phyloP scores from a whole-genome alignment of 371 early-diverging fungal species.

The Zychaea mexicana region DNA sequence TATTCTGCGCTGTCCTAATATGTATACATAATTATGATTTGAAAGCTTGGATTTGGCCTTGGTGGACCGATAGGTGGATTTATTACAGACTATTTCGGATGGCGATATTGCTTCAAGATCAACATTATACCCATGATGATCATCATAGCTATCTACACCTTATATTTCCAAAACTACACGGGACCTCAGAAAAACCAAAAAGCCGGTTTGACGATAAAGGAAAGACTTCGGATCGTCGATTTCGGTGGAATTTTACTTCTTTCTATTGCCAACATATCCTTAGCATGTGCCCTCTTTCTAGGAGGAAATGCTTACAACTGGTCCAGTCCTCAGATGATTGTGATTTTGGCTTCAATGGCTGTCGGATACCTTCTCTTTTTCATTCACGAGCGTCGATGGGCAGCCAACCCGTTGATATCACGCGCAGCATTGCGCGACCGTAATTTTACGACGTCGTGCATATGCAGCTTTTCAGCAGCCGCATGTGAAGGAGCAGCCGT shows the following conservation, averaged over 20 bases:
- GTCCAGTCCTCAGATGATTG: conserved; percentile 56
- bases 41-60: conserved; percentile 29
- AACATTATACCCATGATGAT: conserved; percentile 58
- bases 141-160: conserved; percentile 3
- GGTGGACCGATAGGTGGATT: conserved; percentile 51
- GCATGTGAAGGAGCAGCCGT: background rate
- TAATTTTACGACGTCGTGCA: background rate
- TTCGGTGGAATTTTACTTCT: conserved; percentile 57
- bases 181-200: no score
- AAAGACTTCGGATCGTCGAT: conserved; percentile 55
- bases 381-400: background rate
- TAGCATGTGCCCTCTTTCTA: conserved; percentile 60
- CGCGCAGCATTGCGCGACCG: background rate
- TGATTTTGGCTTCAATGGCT: conserved; percentile 33
- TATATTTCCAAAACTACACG: conserved; percentile 27
- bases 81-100: conserved; percentile 55
- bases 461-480: background rate
- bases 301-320: conserved; percentile 50
- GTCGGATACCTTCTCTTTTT: background rate
- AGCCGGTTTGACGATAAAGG: conserved; percentile 6
- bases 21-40: background rate
- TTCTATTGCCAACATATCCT: conserved; percentile 43
- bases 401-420: background rate
- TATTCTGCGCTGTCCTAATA: no score
- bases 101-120: conserved; percentile 74